Percentiles rank a stretch among this genome's conserved stretches.
Conservation (phyloP, 2,329 filamentous ascomycete species). For the Bipolaris zeicola region DNA sequence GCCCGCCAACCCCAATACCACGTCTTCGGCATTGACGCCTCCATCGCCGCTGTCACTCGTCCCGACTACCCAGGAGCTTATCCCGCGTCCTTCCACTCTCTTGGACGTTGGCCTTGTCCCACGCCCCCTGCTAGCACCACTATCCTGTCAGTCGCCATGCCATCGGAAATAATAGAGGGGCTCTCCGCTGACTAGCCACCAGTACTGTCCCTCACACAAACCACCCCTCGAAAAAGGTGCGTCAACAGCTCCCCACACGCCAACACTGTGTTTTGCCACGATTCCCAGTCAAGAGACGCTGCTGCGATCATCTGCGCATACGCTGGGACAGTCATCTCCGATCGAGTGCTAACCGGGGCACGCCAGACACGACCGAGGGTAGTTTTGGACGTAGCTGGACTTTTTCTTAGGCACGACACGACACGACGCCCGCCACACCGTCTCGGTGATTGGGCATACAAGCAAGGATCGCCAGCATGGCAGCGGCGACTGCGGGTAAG, state of each 20-base stretch:
- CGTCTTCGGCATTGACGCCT: conserved; percentile 31
- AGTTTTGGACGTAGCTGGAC: conserved; percentile 10
- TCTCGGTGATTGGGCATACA: conserved; percentile 26
- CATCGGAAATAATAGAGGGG: conserved; percentile 35
- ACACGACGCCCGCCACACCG: conserved; percentile 13
- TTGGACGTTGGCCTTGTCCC: conserved; percentile 14
- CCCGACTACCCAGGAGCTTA: conserved; percentile 11
- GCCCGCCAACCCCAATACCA: conserved; percentile 38
- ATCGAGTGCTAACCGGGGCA: conserved; percentile 25
- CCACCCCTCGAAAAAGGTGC: conserved; percentile 39
- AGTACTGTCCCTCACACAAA: conserved; percentile 37
- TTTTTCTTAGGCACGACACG: conserved; percentile 17
- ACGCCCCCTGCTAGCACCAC: conserved; percentile 13
- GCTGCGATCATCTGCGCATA: conserved; percentile 1
- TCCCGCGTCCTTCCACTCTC: conserved; percentile 12
- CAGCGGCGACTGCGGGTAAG: conserved; percentile 51
- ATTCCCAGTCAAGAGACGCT: neutral
- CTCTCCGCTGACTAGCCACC: conserved; percentile 41
- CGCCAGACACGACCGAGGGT: conserved; percentile 20
- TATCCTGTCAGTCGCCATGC: conserved; percentile 32
- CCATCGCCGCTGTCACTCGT: conserved; percentile 23
- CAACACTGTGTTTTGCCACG: conserved; percentile 9
- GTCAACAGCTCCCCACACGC: conserved; percentile 24
- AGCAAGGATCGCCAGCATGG: conserved; percentile 43
- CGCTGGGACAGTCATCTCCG: conserved; percentile 2